Base-by-base conservation (phyloP, 768 basidiomycete species). In the Paxillus rubicundulus region DNA sequence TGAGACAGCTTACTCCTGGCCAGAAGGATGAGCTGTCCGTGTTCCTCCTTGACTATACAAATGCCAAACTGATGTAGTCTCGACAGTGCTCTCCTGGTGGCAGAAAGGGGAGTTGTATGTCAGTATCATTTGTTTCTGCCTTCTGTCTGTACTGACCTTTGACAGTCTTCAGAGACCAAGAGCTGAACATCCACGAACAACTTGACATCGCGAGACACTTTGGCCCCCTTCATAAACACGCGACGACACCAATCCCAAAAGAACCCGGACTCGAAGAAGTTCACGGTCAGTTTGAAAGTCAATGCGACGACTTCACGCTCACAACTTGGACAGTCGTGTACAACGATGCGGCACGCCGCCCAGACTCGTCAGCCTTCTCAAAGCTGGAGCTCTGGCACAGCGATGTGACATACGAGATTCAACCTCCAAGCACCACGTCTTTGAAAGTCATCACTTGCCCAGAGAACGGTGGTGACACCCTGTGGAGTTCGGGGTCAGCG, bases 21-120 rank as follows among this genome's bases (percentile, higher is more conserved):
- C 88, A 92, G 67, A 91, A 88, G 70, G 87, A 92, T 61, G 89
- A 92, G 61, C 74, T 91, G 87, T 89, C 57, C 57, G 82, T 69
- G 34, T 17, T 45, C 18, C 17, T 27, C 10, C 1, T 12, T 18
- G 1, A 12, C 28, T 47, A 44, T 12, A 39, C n/a, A 28, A 16
- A n/a, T 21, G 42, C 38, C n/a, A n/a, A 43, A 50, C 49, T 61
- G 39, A 60, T 42, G 9, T 30, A 39, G 47, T 55, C 18, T 48
- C 27, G 54, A 20, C 57, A 87, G 87, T 3, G 86, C 87, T 4
- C 70, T 92, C 14, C 76, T 92, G 34, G 77, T 85, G 43, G 89
- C 84, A 2, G 88, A 91, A 64, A 77, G 88, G 34, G 84, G 86
- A 0, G 88, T 87, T 28, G 86, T 90, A 16, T 88, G 86, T 88